Percentiles rank a stretch among this genome's conserved stretches.
phyloP scores from a whole-genome alignment of 176 grass and related monocot species.

The Phyllostachys edulis region DNA sequence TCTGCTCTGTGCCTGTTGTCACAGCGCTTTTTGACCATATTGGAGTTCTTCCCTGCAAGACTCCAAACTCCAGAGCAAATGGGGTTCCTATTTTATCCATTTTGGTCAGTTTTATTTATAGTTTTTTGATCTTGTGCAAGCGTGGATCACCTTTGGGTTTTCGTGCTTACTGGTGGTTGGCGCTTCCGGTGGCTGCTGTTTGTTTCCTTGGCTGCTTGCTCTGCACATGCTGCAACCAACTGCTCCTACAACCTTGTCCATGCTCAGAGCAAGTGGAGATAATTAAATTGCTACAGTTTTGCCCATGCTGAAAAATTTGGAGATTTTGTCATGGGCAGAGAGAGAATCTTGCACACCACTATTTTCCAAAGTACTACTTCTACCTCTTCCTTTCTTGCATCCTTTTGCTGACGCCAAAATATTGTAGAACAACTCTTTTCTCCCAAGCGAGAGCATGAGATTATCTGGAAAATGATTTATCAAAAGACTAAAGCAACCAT shows the following conservation, averaged over 20 bases:
- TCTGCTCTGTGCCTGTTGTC: neutral
- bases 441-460: neutral
- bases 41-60: neutral
- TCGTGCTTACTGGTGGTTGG: neutral
- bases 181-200: neutral
- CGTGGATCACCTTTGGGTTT: neutral
- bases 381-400: neutral
- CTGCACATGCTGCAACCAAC: neutral
- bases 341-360: constrained; percentile 11
- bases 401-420: neutral
- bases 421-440: neutral
- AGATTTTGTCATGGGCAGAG: constrained; percentile 8
- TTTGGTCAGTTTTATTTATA: neutral
- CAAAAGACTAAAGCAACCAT: neutral
- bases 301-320: neutral
- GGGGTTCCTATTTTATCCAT: neutral
- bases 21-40: neutral
- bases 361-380: neutral
- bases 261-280: neutral
- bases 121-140: neutral
- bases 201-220: neutral
- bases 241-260: neutral
- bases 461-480: neutral
- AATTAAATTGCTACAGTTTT: constrained; percentile 1
- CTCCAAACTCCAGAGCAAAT: neutral